Evolutionary conservation across 1,284 basidiomycete genomes (phyloP), one percentile per base, ranked within the genome.

Genomic region (Uromyces viciae-fabae): DNA sequence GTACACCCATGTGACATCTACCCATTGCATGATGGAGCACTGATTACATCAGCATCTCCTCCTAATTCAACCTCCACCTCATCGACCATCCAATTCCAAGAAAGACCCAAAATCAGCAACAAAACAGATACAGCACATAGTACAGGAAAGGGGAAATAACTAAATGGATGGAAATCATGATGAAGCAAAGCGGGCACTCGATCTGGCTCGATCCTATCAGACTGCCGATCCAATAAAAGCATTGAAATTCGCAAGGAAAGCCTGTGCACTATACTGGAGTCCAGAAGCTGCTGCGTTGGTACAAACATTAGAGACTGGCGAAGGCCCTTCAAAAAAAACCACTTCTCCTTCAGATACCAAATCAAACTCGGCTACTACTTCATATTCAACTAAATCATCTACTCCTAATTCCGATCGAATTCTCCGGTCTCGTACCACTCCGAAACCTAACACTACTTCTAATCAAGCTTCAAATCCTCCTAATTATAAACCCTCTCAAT

Each of bases 101-200:
- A n/a, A n/a, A n/a, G n/a, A n/a, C n/a, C n/a, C n/a, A n/a, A n/a
- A n/a, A n/a, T n/a, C n/a, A n/a, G n/a, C n/a, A n/a, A n/a, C n/a
- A n/a, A n/a, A n/a, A n/a, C n/a, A n/a, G n/a, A n/a, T n/a, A n/a
- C n/a, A n/a, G n/a, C n/a, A n/a, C n/a, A n/a, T n/a, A n/a, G n/a
- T n/a, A n/a, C n/a, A n/a, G n/a, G n/a, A n/a, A n/a, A n/a, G n/a
- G n/a, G n/a, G n/a, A n/a, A n/a, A n/a, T n/a, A n/a, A n/a, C n/a
- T n/a, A 9, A 58, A 94, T 94, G 93, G 93, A 94, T 86, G 92
- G 92, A 86, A 94, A 95, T 88, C 93, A 91, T 84, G 93, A 95
- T 85, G 94, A 95, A 86, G 93, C 93, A 38, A 86, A 92, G 79
- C 91, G 92, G 84, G 93, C 92, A 85, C 89, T 95, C 73, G 85